Evolutionary conservation across 257 asterid genomes (phyloP).

Genomic region (Solanum sparsipilum): DNA sequence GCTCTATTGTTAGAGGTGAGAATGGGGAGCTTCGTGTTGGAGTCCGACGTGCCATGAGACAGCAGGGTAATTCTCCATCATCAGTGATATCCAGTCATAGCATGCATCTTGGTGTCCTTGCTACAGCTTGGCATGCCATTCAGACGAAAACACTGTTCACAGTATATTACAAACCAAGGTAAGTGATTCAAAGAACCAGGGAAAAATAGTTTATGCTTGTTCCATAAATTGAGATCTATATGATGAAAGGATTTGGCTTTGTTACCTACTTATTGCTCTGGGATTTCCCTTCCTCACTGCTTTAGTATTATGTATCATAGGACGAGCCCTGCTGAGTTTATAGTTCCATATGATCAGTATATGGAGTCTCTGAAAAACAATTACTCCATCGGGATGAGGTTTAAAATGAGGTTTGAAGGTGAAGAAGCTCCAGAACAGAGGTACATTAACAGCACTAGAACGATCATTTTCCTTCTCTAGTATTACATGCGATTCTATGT

Average conservation of each 20-base stretch:
- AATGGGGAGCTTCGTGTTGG: conserved; percentile 83
- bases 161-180: conserved; percentile 83
- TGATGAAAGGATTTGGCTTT: background rate
- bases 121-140: conserved; percentile 81
- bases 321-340: conserved; percentile 75
- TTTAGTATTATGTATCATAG: conserved; percentile 14
- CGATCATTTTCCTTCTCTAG: background rate
- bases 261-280: background rate
- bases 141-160: conserved; percentile 60
- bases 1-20: conserved; percentile 40
- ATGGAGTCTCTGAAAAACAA: conserved; percentile 65
- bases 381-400: conserved; percentile 75
- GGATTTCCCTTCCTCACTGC: background rate
- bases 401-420: conserved; percentile 85
- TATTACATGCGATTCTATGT: background rate
- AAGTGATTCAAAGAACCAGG: background rate
- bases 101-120: conserved; percentile 86
- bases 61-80: conserved; percentile 58
- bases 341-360: conserved; percentile 60
- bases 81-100: conserved; percentile 85
- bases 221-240: background rate
- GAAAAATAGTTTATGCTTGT: background rate
- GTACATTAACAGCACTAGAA: conserved; percentile 14
- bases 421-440: conserved; percentile 86
- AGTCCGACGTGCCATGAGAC: conserved; percentile 72